These are phyloP conservation scores for Barnettozyma botsteinii DNA, from an alignment of 805 yeast species.

Conservation along the genomic window DNA sequence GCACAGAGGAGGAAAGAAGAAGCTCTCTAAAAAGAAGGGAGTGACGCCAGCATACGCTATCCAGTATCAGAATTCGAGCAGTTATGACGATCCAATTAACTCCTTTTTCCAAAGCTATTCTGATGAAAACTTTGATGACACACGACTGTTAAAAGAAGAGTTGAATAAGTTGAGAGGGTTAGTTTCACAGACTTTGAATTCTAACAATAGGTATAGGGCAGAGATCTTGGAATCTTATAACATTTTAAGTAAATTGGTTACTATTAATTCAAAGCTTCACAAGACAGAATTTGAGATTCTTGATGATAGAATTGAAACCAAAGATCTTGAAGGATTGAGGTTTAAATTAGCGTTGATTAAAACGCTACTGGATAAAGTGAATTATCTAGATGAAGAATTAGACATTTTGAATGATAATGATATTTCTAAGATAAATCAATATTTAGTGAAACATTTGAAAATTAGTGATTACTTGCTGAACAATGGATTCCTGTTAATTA, in stretches of 20 bases:
- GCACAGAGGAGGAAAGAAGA: constrained; percentile 7
- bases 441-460: constrained; percentile 6
- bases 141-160: neutral
- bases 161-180: constrained; percentile 3
- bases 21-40: neutral
- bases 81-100: constrained; percentile 6
- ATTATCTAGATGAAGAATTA: constrained; percentile 6
- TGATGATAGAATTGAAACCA: constrained; percentile 6
- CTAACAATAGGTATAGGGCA: constrained; percentile 6
- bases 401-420: neutral
- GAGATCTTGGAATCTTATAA: constrained; percentile 10
- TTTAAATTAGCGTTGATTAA: constrained; percentile 4
- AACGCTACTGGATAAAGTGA: constrained; percentile 4
- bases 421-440: constrained; percentile 3
- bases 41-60: neutral
- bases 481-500: constrained; percentile 22
- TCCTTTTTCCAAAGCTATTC: constrained; percentile 5
- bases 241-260: neutral
- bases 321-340: constrained; percentile 5
- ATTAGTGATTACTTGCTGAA: constrained; percentile 12
- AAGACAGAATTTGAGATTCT: constrained; percentile 6
- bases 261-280: constrained; percentile 2
- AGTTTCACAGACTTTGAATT: constrained; percentile 5
- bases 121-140: constrained; percentile 7
- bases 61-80: neutral